Percentiles rank a stretch among this genome's conserved stretches.
These are phyloP conservation scores for Scytalidium sp. DNA, from an alignment of 2,329 filamentous ascomycete genomes.

Conservation along the genomic window DNA sequence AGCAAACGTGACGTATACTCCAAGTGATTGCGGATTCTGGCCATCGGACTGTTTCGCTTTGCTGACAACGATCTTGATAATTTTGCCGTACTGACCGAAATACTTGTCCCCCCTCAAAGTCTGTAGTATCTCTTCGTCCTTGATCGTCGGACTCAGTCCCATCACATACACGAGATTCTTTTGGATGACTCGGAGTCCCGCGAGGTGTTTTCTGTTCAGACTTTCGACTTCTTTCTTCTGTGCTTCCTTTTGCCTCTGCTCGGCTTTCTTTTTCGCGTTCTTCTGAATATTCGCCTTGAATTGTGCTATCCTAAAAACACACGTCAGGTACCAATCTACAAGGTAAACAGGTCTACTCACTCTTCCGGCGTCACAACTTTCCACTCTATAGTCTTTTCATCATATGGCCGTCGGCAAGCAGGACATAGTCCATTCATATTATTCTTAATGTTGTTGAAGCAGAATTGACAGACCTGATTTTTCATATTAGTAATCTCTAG, in stretches of 20 bases:
- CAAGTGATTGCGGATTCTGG: constrained; percentile 65
- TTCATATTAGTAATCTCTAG: constrained; percentile 6
- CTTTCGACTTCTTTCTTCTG: constrained; percentile 96
- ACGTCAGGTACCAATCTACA: constrained; percentile 9
- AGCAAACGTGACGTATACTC: constrained; percentile 98
- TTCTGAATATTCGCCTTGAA: constrained; percentile 79
- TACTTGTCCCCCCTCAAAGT: constrained; percentile 89
- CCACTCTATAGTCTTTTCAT: constrained; percentile 96
- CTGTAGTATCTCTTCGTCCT: constrained; percentile 88
- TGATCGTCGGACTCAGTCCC: constrained; percentile 84
- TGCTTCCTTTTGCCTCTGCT: constrained; percentile 85
- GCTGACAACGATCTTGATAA: constrained; percentile 98
- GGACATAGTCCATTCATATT: constrained; percentile 97
- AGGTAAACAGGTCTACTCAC: constrained; percentile 50
- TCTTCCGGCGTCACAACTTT: constrained; percentile 94
- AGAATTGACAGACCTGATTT: constrained; percentile 93
- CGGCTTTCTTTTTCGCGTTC: constrained; percentile 88
- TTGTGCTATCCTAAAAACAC: constrained; percentile 60
- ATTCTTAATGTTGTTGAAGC: constrained; percentile 98
- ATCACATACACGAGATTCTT: constrained; percentile 99
- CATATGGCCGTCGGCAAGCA: constrained; percentile 93
- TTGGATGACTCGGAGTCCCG: constrained; percentile 92
- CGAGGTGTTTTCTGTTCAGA: constrained; percentile 91
- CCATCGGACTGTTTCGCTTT: constrained; percentile 71
- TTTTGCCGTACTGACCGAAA: constrained; percentile 97